A percentile compares a stretch with the other conserved stretches of the same genome.
These are phyloP conservation scores for Trichophyton verrucosum DNA, from an alignment of 2,329 filamentous ascomycete genomes.

Conservation along the genomic window DNA sequence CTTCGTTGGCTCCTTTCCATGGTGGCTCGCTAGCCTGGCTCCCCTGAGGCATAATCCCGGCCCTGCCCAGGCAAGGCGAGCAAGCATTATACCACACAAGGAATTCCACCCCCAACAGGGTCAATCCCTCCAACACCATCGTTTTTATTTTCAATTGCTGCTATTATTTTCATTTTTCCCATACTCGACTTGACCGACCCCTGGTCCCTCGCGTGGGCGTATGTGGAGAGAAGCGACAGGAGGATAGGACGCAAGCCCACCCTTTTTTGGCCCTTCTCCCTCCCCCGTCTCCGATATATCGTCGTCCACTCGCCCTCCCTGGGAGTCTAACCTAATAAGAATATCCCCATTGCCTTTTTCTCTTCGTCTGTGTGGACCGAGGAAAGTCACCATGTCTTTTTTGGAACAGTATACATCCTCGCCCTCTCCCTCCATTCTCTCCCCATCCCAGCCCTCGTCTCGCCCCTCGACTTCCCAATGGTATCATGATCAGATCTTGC, in stretches of 20 bases:
- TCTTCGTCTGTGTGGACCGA: not conserved
- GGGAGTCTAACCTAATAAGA: constrained; percentile 5
- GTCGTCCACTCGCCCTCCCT: constrained; percentile 1
- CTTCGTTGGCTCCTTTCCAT: not conserved
- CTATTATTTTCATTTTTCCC: not conserved
- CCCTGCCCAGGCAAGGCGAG: not conserved
- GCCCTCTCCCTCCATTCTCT: not conserved
- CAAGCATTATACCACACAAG: not conserved
- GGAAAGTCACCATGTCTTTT: constrained; percentile 7
- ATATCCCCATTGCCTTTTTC: not conserved
- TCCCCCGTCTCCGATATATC: not conserved
- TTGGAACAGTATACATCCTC: constrained; percentile 5
- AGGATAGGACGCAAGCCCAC: not conserved
- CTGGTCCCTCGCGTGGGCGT: constrained; percentile 11
- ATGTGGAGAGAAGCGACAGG: constrained; percentile 9
- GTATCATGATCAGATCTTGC: constrained; percentile 11
- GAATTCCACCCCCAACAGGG: not conserved
- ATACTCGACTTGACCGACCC: constrained; percentile 1
- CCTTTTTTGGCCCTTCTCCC: not conserved
- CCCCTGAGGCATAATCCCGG: not conserved
- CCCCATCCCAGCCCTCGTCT: constrained; percentile 6
- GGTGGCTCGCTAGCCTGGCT: not conserved
- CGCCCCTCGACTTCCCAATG: constrained; percentile 7
- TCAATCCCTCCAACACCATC: not conserved
- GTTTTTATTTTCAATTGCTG: not conserved